Evolutionary conservation across 345 rosid species (phyloP), one percentile per base, ranked within the genome.

Genomic region (Erodium maritimum): DNA sequence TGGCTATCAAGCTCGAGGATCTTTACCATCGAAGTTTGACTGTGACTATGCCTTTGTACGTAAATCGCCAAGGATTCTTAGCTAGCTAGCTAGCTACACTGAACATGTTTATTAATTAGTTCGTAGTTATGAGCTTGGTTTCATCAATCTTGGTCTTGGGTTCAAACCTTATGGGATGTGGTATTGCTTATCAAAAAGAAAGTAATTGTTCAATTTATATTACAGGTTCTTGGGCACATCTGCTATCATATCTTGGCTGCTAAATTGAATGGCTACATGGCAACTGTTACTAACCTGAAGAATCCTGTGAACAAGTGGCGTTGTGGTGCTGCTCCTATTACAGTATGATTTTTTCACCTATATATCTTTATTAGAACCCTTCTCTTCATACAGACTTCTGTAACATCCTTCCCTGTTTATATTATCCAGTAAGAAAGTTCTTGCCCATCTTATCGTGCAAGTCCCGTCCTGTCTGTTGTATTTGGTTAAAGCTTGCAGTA

Each of bases 1-100:
- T 54, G 99, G 99, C 66, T 90, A 93, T 74, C 99, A 93, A 71
- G 99, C 99, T 77, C 90, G 99, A 52, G 99, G 99, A 67, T 87
- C 96, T 24, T 77, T 93, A 62, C 97, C 99, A 66, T 93, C 99
- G 3, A 93, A 93, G 67, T 93, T 93, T 4, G 99, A 93, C 64
- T 89, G 96, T 23, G 99, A 93, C 79, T 90, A 93, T 53, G 99
- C 96, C 57, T 90, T 87, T 55, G 99, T 93, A 82, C 72, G 96
- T 71, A 56, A 29, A 66, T 61, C 42, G 33, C 51, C 12, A 22
- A 34, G 34, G 50, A 54, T 72, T 4, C 55, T 19, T 53, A 62
- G 25, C 60, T 57, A 53, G 19, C 34, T 42, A 12, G 46, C 46
- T 12, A 37, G 13, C 48, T 42, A 10, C 14, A 42, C 2, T 42